Conservation (phyloP, 1,284 basidiomycete genomes). For the Moesziomyces aphidis region DNA sequence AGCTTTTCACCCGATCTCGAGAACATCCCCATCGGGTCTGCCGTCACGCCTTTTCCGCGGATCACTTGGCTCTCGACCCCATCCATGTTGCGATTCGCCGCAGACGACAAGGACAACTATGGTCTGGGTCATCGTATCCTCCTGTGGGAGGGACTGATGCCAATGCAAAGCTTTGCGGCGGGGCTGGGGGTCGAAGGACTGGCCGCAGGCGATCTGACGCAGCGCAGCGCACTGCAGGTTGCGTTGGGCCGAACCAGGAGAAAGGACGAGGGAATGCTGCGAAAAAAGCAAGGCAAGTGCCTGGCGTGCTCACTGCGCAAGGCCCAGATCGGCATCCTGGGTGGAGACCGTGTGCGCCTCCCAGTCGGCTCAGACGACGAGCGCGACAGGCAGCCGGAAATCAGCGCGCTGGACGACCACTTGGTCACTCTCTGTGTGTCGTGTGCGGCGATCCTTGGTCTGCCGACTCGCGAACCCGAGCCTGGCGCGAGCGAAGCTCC, state of each 20-base stretch:
- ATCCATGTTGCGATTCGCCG: slow-evolving; percentile 40
- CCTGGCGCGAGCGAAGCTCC: neutral
- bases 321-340: slow-evolving; percentile 42
- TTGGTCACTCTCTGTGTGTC: slow-evolving; percentile 29
- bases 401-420: slow-evolving; percentile 33
- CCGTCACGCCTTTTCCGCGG: slow-evolving; percentile 21
- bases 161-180: neutral
- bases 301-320: slow-evolving; percentile 37
- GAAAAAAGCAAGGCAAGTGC: slow-evolving; percentile 42
- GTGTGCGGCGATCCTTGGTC: slow-evolving; percentile 35
- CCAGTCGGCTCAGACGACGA: slow-evolving; percentile 1
- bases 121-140: slow-evolving; percentile 42
- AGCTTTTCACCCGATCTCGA: slow-evolving; percentile 7
- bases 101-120: slow-evolving; percentile 30
- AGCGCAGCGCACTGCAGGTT: slow-evolving; percentile 12
- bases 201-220: neutral
- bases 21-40: slow-evolving; percentile 2
- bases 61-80: slow-evolving; percentile 39
- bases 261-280: slow-evolving; percentile 30
- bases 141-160: slow-evolving; percentile 16
- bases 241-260: slow-evolving; percentile 17
- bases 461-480: slow-evolving; percentile 10
- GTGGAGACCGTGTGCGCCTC: slow-evolving; percentile 30
- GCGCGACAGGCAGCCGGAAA: neutral
- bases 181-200: neutral